A percentile compares a stretch with the other conserved stretches of the same genome.
Conservation (phyloP, 768 basidiomycete species). For the Amanita rimosa region DNA sequence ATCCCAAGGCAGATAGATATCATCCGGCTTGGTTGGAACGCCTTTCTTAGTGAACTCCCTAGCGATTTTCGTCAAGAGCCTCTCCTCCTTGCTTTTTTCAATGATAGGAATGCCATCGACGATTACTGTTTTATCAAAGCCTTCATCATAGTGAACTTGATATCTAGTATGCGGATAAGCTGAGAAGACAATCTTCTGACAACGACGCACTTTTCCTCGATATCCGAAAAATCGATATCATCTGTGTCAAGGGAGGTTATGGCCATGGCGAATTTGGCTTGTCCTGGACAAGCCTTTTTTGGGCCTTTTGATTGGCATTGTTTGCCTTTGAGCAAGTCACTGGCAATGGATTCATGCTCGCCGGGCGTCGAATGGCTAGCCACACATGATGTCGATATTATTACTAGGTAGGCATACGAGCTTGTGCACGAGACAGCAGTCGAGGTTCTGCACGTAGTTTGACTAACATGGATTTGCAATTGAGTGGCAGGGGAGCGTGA, state of each 20-base stretch:
- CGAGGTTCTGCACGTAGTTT: neutral
- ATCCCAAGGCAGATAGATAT: constrained; percentile 86
- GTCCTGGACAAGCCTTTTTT: neutral
- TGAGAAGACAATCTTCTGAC: neutral
- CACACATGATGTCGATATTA: too few species aligned
- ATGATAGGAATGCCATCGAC: constrained; percentile 90
- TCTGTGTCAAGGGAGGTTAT: constrained; percentile 35
- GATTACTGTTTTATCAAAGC: constrained; percentile 85
- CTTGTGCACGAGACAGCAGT: neutral
- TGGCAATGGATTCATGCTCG: too few species aligned
- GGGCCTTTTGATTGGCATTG: constrained; percentile 4
- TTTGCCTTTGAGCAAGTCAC: neutral
- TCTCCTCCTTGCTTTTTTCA: constrained; percentile 76
- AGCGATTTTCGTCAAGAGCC: constrained; percentile 66
- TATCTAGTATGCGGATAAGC: constrained; percentile 41
- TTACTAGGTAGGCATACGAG: neutral
- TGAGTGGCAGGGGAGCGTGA: too few species aligned
- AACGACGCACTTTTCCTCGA: constrained; percentile 65
- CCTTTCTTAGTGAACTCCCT: constrained; percentile 84
- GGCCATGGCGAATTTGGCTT: constrained; percentile 22
- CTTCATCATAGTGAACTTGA: constrained; percentile 71
- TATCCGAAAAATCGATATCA: constrained; percentile 79
- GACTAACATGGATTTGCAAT: neutral
- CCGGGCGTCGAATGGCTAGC: too few species aligned
- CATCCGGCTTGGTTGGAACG: constrained; percentile 59